Percentiles rank a stretch among this genome's conserved stretches.
phyloP scores from a whole-genome alignment of 2,329 filamentous ascomycete genomes.

The Fusarium sacchari region DNA sequence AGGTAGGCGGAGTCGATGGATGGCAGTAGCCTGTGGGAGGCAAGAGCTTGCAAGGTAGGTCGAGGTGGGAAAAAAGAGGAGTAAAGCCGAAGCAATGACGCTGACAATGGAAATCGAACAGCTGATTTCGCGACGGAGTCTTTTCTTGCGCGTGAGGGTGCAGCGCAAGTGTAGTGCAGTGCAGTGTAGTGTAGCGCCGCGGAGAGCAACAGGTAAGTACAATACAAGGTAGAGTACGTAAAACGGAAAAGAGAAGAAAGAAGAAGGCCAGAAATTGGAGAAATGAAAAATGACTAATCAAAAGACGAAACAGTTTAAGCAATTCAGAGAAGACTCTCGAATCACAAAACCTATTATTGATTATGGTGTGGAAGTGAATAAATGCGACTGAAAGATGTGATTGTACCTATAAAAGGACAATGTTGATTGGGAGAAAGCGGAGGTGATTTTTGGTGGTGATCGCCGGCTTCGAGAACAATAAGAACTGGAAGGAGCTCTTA shows the following conservation, averaged over 20 bases:
- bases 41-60: constrained; percentile 13
- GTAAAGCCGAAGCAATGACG: constrained; percentile 29
- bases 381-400: background rate
- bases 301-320: constrained; percentile 18
- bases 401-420: background rate
- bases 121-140: constrained; percentile 3
- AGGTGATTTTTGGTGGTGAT: constrained; percentile 24
- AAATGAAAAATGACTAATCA: constrained; percentile 25
- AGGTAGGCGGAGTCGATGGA: constrained; percentile 32
- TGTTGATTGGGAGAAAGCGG: background rate
- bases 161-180: background rate
- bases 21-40: constrained; percentile 25
- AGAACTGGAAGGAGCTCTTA: constrained; percentile 33
- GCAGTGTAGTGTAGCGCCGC: background rate
- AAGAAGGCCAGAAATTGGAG: background rate
- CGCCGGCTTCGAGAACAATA: constrained; percentile 31
- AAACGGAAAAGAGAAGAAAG: constrained; percentile 1
- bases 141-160: constrained; percentile 4
- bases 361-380: constrained; percentile 19
- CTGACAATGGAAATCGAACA: constrained; percentile 22
- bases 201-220: background rate
- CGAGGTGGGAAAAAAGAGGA: constrained; percentile 22
- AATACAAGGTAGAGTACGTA: constrained; percentile 5
- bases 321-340: background rate
- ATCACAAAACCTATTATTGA: constrained; percentile 36